Base-by-base conservation (phyloP, 805 yeast species). In the Candida morakotiae region DNA sequence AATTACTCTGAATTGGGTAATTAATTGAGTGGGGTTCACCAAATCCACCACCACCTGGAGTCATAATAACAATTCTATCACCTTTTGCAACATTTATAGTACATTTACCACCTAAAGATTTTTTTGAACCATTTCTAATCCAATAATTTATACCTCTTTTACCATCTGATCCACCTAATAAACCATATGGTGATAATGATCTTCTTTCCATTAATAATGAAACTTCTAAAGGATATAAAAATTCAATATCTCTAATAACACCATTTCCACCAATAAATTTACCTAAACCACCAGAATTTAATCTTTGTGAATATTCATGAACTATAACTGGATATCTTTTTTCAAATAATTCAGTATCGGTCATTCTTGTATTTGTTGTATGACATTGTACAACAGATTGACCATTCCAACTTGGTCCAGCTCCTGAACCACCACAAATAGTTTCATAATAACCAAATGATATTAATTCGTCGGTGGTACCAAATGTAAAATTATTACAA, bases 401-500 rank as follows among this genome's bases (percentile, higher is more conserved):
- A 31, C 96, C 96, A 48, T 83, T 63, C 89, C 94, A 87, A 2
- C 79, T 79, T 1, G 83, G 75, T 1, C 91, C 88, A 2, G 97
- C 97, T 34, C 97, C 97, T 30, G 88, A 84, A 1, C 97, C 97
- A 42, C 97, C 97, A 41, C 95, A 93, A 42, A 89, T 87, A 0
- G 97, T 89, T 56, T 88, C 96, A 56, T 88, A 88, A 57, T 88
- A 88, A 0, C 96, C 96, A 58, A 87, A 87, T 0, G 89, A 87
- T 40, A 73, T 69, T 9, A 45, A 45, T 9, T 48, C 46, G 32
- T 87, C 91, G 43, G 82, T 86, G 19, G 75, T 77, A 17, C 97
- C 97, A 66, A 89, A 91, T 0, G 96, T 89, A 49, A 91, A 77
- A 61, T 91, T 93, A 61, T 93, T 91, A 58, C 96, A 87, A 42